Conservation (phyloP, 805 yeast genomes). For the Huiozyma naganishii region DNA sequence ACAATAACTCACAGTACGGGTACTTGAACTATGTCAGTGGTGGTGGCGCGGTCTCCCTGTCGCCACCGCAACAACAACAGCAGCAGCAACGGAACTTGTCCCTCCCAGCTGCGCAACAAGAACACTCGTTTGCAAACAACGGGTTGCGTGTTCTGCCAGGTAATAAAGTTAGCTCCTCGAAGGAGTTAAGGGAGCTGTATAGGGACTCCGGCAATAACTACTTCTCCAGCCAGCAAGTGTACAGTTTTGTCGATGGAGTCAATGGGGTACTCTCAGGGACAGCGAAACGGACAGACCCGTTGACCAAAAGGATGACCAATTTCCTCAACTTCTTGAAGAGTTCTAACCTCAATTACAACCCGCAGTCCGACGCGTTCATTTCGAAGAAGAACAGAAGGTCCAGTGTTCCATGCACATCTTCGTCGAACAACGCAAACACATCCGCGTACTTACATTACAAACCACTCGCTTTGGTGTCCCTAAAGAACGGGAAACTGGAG, state of each 20-base stretch:
- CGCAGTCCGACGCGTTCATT: constrained; percentile 28
- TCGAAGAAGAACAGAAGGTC: constrained; percentile 8
- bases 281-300: constrained; percentile 1
- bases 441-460: constrained; percentile 26
- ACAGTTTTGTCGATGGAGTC: constrained; percentile 30
- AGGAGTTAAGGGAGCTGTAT: constrained; percentile 42
- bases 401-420: neutral
- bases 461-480: constrained; percentile 37
- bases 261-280: constrained; percentile 12
- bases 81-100: neutral
- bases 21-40: neutral
- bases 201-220: constrained; percentile 38
- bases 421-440: constrained; percentile 1
- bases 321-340: constrained; percentile 32
- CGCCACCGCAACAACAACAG: neutral
- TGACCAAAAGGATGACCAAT: constrained; percentile 8
- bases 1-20: neutral
- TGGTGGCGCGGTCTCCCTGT: too few species aligned
- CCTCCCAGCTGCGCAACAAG: neutral
- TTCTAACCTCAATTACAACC: constrained; percentile 36
- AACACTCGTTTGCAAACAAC: constrained; percentile 3
- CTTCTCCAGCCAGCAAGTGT: constrained; percentile 39
- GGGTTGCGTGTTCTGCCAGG: neutral
- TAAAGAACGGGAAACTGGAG: constrained; percentile 60
- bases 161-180: constrained; percentile 32